phyloP scores from a whole-genome alignment of 1,284 basidiomycete species.

The Pascua guehoae region DNA sequence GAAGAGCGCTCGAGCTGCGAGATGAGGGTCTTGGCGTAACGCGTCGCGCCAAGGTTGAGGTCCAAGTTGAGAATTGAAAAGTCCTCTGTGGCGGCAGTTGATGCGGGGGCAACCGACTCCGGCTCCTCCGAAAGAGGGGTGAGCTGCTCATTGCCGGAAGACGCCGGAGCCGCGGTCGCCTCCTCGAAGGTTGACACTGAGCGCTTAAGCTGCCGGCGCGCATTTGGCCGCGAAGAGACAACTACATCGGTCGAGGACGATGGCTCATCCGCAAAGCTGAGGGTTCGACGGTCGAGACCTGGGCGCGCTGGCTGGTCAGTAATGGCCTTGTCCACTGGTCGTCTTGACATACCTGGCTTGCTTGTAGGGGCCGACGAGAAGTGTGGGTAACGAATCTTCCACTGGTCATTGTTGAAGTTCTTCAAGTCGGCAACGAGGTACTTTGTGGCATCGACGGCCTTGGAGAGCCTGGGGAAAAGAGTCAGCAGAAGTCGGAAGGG shows the following conservation, averaged over 20 bases:
- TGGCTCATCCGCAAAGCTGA: slow-evolving; percentile 79
- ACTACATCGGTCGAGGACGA: slow-evolving; percentile 64
- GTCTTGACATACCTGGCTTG: background rate
- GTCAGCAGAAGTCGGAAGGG: background rate
- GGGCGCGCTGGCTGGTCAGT: slow-evolving; percentile 53
- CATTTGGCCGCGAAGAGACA: slow-evolving; percentile 51
- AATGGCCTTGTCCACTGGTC: slow-evolving; percentile 57
- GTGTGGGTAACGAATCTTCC: slow-evolving; percentile 82
- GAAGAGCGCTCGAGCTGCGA: slow-evolving; percentile 87
- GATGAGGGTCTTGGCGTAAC: slow-evolving; percentile 73
- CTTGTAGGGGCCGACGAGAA: slow-evolving; percentile 19
- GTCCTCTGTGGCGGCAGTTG: slow-evolving; percentile 50
- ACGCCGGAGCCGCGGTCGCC: background rate
- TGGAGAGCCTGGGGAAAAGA: slow-evolving; percentile 59
- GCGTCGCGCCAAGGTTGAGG: slow-evolving; percentile 79
- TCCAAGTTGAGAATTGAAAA: slow-evolving; percentile 87
- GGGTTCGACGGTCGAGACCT: slow-evolving; percentile 57
- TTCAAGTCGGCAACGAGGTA: slow-evolving; percentile 67
- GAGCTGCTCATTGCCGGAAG: background rate
- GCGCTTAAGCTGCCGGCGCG: slow-evolving; percentile 54
- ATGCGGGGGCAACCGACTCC: slow-evolving; percentile 32
- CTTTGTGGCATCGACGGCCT: slow-evolving; percentile 69
- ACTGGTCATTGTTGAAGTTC: slow-evolving; percentile 77
- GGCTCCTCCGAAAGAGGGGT: slow-evolving; percentile 32
- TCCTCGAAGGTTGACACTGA: slow-evolving; percentile 26